Conservation (phyloP, 768 basidiomycete species). For the Naganishia onofrii region DNA sequence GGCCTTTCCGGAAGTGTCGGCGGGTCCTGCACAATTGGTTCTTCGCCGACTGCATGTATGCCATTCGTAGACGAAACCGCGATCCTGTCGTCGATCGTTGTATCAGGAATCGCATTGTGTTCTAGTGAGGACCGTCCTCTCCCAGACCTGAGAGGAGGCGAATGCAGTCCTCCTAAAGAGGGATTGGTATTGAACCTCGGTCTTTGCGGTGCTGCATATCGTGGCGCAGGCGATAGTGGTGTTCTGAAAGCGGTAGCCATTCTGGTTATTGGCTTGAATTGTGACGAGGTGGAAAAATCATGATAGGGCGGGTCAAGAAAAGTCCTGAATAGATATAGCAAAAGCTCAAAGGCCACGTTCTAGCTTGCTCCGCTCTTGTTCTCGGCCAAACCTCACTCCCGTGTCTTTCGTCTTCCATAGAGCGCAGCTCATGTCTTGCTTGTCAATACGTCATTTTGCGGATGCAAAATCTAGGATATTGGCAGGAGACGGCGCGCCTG, state of each 20-base stretch:
- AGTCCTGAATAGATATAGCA: too few species aligned
- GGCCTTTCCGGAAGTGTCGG: constrained; percentile 1
- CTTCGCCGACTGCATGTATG: neutral
- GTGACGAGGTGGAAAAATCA: neutral
- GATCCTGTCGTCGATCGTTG: neutral
- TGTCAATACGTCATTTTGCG: constrained; percentile 19
- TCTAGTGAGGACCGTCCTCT: neutral
- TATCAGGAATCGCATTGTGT: neutral
- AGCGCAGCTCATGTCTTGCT: neutral
- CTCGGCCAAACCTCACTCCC: neutral
- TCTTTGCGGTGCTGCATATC: neutral
- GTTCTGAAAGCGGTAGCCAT: neutral
- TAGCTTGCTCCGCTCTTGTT: neutral
- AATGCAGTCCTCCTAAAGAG: neutral
- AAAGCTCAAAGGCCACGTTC: neutral
- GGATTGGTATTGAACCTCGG: constrained; percentile 12
- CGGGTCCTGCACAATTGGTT: too few species aligned
- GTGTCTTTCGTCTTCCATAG: neutral
- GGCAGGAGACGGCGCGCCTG: too few species aligned
- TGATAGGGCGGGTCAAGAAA: too few species aligned
- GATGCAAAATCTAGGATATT: neutral
- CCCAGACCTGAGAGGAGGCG: neutral
- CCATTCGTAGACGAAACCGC: neutral
- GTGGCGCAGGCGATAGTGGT: constrained; percentile 11
- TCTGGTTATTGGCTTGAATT: neutral